Conservation (phyloP, 208 protist genomes). For the Trypanosomatidae sp. region DNA sequence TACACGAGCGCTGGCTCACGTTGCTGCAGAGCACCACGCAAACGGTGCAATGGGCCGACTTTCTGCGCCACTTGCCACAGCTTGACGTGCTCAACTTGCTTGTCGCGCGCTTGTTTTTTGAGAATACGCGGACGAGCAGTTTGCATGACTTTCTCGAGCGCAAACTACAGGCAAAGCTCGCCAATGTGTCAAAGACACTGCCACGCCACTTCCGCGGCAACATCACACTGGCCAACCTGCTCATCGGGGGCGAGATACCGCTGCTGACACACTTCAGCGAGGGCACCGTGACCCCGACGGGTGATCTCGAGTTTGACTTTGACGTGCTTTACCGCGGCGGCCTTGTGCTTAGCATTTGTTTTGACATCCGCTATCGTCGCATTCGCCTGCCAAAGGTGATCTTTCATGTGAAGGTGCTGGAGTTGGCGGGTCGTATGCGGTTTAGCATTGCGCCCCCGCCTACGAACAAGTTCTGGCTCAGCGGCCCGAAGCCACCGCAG, state of each 20-base stretch:
- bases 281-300: constrained; percentile 17
- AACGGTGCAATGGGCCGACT: constrained; percentile 51
- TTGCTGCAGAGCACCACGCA: constrained; percentile 42
- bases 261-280: constrained; percentile 56
- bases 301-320: constrained; percentile 75
- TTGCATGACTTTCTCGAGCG: constrained; percentile 40
- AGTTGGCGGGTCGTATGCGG: constrained; percentile 59
- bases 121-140: constrained; percentile 48
- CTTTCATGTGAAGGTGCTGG: constrained; percentile 61
- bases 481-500: constrained; percentile 30
- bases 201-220: constrained; percentile 42
- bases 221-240: constrained; percentile 44
- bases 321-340: constrained; percentile 78
- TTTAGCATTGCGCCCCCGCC: constrained; percentile 60
- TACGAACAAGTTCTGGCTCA: constrained; percentile 64
- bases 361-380: constrained; percentile 42
- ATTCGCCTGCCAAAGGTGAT: constrained; percentile 56
- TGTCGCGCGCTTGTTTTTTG: constrained; percentile 69
- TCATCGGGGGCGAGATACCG: constrained; percentile 66
- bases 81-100: constrained; percentile 68
- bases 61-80: constrained; percentile 41
- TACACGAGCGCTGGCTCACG: constrained; percentile 78
- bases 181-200: constrained; percentile 35
- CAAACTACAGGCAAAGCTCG: constrained; percentile 62
- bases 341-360: constrained; percentile 45